phyloP scores from a whole-genome alignment of 352 stramenopile species.

The Phytophthora crassamura region DNA sequence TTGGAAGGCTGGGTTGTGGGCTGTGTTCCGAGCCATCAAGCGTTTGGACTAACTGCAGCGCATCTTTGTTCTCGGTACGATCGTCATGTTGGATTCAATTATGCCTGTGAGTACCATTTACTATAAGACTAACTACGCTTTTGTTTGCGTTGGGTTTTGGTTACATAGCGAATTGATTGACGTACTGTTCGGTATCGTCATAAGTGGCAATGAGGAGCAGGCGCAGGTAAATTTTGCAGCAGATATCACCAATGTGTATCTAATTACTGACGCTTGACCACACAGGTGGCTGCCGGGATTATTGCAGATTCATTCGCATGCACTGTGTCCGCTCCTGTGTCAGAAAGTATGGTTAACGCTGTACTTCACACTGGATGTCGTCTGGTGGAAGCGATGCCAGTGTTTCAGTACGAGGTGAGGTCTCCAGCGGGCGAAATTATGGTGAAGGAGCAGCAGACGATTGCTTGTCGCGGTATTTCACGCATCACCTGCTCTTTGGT shows the following conservation, averaged over 20 bases:
- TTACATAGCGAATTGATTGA: slow-evolving; percentile 48
- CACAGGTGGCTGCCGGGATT: slow-evolving; percentile 66
- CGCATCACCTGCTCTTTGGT: slow-evolving; percentile 53
- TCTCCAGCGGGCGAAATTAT: slow-evolving; percentile 7
- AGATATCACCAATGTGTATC: neutral
- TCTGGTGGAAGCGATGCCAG: slow-evolving; percentile 33
- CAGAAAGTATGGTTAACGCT: slow-evolving; percentile 34
- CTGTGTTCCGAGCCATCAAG: slow-evolving; percentile 49
- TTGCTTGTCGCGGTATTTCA: slow-evolving; percentile 47
- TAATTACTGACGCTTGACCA: slow-evolving; percentile 2
- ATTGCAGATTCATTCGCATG: slow-evolving; percentile 64
- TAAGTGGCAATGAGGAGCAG: slow-evolving; percentile 46
- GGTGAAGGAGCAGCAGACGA: slow-evolving; percentile 33
- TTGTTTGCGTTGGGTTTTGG: neutral
- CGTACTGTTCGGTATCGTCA: slow-evolving; percentile 42
- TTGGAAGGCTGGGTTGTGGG: slow-evolving; percentile 74
- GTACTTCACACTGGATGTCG: slow-evolving; percentile 37
- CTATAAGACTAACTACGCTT: slow-evolving; percentile 3
- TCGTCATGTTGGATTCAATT: neutral
- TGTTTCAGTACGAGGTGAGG: slow-evolving; percentile 24
- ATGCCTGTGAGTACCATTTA: neutral
- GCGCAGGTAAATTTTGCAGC: slow-evolving; percentile 39
- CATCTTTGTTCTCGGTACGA: slow-evolving; percentile 47
- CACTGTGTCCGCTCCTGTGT: slow-evolving; percentile 22
- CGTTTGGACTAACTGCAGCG: slow-evolving; percentile 56